A percentile compares a stretch with the other conserved stretches of the same genome.
phyloP scores from a whole-genome alignment of 352 stramenopile genomes.

The Elongisporangium prolatum region DNA sequence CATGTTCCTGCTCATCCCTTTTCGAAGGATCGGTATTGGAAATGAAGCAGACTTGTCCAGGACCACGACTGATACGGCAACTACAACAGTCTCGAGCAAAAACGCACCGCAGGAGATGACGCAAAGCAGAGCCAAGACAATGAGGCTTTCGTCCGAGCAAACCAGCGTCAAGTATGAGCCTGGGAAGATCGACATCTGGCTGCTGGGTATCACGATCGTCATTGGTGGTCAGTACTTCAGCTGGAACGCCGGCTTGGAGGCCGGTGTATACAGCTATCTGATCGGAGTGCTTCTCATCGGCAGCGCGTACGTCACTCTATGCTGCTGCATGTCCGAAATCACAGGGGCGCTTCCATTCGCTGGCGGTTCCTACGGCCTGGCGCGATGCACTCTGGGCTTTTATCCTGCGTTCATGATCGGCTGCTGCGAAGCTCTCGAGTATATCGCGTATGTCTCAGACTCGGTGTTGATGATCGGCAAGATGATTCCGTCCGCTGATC shows the following conservation, averaged over 20 bases:
- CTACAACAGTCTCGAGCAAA: too few species aligned
- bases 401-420: constrained; percentile 30
- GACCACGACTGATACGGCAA: too few species aligned
- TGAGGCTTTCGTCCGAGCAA: too few species aligned
- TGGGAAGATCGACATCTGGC: constrained; percentile 18
- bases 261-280: constrained; percentile 26
- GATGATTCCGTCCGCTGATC: too few species aligned
- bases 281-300: constrained; percentile 20
- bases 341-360: too few species aligned
- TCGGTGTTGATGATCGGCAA: too few species aligned
- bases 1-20: too few species aligned
- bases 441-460: too few species aligned
- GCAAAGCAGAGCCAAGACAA: too few species aligned
- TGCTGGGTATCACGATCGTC: constrained; percentile 34
- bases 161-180: constrained; percentile 12
- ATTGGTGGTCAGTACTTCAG: constrained; percentile 36
- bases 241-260: constrained; percentile 26
- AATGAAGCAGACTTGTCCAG: too few species aligned
- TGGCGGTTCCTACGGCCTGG: constrained; percentile 27
- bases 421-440: constrained; percentile 25
- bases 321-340: constrained; percentile 26
- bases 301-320: constrained; percentile 23
- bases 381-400: constrained; percentile 29
- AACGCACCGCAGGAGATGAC: too few species aligned
- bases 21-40: too few species aligned